Evolutionary conservation across 208 protist species (phyloP), one percentile per base, ranked within the genome.

Genomic region (Acanthamoeba sp.): DNA sequence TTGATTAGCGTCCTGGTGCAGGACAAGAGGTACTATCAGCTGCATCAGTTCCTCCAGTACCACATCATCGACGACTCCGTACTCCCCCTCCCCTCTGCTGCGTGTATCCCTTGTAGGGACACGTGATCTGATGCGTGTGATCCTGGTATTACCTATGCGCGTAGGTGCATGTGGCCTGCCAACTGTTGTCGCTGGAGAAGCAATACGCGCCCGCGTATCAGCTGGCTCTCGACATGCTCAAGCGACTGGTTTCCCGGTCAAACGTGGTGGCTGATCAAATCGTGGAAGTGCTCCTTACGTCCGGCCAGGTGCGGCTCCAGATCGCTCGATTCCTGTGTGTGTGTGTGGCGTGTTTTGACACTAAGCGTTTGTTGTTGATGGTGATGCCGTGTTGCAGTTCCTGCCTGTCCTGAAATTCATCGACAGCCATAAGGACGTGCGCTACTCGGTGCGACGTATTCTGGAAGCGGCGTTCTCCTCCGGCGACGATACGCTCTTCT

Each of bases 161-260:
- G 66, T 18, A 76, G 66, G 66, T 76, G 34, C 95, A 95, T 62
- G 93, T 96, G 57, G 95, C 95, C 14, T 95, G 91, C 66, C 92
- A 93, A 40, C 57, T 96, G 16, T 59, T 96, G 22, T 95, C 92
- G 29, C 66, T 96, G 27, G 93, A 95, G 71, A 52, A 52, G 50
- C 16, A 24, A 6, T 96, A 96, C 71, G 32, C 93, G 52, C 93
- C 95, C 1, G 95, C 95, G 16, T 96, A 94, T 50, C 95, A 96
- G 66, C 82, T 96, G 5, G 95, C 95, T 2, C 57, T 96, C 24
- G 95, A 96, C 66, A 96, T 96, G 95, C 89, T 96, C 55, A 94
- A 95, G 92, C 73, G 95, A 42, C 82, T 96, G 1, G 7, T 27
- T 1, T 36, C n/a, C 27, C n/a, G 32, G 34, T 84, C 38, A 24